phyloP scores from a whole-genome alignment of 768 basidiomycete genomes.

The Auricularia sp. region DNA sequence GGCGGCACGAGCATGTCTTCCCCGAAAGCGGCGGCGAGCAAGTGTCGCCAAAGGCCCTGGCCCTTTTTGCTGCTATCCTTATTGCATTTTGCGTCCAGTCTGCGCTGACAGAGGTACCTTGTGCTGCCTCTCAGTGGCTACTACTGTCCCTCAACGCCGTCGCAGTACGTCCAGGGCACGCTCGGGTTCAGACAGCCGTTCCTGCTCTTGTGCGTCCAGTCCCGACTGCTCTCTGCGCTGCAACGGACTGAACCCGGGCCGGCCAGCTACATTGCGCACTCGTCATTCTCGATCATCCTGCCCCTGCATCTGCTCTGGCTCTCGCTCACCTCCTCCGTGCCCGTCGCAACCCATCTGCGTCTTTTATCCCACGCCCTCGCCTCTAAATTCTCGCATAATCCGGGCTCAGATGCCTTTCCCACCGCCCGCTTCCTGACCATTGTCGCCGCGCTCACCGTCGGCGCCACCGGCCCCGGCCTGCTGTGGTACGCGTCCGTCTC shows the following conservation, averaged over 20 bases:
- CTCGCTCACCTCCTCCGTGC: conserved; percentile 35
- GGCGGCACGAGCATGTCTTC: background rate
- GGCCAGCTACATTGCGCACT: conserved; percentile 77
- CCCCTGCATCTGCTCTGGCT: conserved; percentile 75
- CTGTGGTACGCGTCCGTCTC: conserved; percentile 70
- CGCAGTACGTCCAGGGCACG: conserved; percentile 68
- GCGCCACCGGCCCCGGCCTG: conserved; percentile 53
- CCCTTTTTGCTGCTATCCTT: conserved; percentile 50
- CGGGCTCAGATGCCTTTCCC: background rate
- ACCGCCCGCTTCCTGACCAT: conserved; percentile 20
- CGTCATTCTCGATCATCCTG: conserved; percentile 65
- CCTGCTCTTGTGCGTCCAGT: conserved; percentile 63
- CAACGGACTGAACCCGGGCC: background rate
- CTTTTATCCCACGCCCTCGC: conserved; percentile 35
- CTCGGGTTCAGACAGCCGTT: conserved; percentile 79
- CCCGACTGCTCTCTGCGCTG: background rate
- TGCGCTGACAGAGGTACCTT: conserved; percentile 58
- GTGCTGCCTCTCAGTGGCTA: background rate
- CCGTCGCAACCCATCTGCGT: conserved; percentile 38
- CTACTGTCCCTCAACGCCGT: background rate
- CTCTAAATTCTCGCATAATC: conserved; percentile 28
- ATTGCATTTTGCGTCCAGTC: conserved; percentile 70
- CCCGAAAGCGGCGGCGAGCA: background rate
- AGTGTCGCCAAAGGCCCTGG: conserved; percentile 24
- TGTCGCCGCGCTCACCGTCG: conserved; percentile 35